phyloP scores from a whole-genome alignment of 192 early-diverging fungal species.

The Phycomyces nitens region DNA sequence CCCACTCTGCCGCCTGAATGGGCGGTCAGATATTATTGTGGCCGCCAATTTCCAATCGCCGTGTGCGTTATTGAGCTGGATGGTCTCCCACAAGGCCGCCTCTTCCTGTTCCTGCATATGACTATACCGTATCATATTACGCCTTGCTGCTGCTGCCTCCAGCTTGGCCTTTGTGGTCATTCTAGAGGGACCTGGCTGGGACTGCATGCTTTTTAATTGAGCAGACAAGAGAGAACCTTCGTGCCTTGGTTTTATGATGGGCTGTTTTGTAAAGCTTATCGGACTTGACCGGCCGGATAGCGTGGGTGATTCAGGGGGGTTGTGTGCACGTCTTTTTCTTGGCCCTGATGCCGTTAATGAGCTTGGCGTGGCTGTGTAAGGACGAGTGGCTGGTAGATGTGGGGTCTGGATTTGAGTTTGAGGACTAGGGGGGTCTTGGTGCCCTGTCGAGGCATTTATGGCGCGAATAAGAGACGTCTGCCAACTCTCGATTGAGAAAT shows the following conservation, averaged over 20 bases:
- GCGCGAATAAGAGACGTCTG: background rate
- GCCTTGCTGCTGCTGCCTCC: background rate
- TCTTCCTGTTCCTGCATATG: constrained; percentile 4
- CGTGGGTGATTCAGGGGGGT: no score
- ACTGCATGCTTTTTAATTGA: background rate
- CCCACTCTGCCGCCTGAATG: background rate
- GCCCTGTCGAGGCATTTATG: background rate
- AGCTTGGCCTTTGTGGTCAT: constrained; percentile 6
- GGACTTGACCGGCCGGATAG: background rate
- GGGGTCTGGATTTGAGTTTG: background rate
- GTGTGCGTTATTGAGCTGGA: background rate
- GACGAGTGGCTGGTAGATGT: background rate
- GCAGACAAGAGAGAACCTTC: background rate
- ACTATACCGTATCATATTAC: background rate
- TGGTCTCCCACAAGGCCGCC: background rate
- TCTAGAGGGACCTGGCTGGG: background rate
- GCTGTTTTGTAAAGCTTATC: background rate
- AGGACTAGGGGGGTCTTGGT: background rate
- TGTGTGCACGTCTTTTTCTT: no score
- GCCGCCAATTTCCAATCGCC: background rate
- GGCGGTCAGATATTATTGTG: background rate
- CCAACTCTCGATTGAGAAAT: background rate
- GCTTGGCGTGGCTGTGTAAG: no score
- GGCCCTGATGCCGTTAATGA: no score
- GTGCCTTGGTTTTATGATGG: background rate